Percentiles rank a stretch among this genome's conserved stretches.
Conservation (phyloP, 345 rosid species). For the Lagerstroemia speciosa region DNA sequence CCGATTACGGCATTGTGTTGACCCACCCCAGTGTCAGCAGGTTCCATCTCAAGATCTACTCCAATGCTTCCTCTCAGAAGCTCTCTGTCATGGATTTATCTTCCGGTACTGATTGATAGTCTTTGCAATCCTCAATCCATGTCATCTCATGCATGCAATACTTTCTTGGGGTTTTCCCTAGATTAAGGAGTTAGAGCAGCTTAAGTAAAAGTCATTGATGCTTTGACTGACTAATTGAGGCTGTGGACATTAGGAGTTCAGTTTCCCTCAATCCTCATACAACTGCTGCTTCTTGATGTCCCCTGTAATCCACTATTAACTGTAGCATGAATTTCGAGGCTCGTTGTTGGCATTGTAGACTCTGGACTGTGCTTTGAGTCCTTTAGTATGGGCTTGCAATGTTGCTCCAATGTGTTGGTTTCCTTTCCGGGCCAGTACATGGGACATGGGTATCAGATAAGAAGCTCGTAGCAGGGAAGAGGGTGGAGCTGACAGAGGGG, state of each 20-base stretch:
- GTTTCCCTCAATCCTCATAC: background rate
- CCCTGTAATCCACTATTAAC: background rate
- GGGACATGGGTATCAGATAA: conserved; percentile 83
- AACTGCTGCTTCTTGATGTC: too few relatives aligned
- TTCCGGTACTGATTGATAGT: conserved; percentile 55
- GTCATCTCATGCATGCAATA: background rate
- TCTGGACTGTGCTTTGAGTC: background rate
- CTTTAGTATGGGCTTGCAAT: conserved; percentile 6
- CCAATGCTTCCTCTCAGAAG: conserved; percentile 41
- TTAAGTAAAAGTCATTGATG: background rate
- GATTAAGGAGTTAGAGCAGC: background rate
- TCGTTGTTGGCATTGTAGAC: background rate
- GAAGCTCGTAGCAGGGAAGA: conserved; percentile 57
- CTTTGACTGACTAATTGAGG: background rate
- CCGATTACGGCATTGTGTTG: conserved; percentile 63
- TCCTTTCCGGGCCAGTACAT: conserved; percentile 52
- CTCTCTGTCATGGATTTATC: conserved; percentile 68
- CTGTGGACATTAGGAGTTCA: background rate
- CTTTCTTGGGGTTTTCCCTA: background rate
- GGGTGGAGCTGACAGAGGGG: conserved; percentile 67
- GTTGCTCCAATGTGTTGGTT: background rate
- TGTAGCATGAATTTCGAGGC: too few relatives aligned
- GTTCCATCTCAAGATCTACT: conserved; percentile 65
- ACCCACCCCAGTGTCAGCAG: conserved; percentile 94
- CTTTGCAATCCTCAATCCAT: background rate